Conservation (phyloP, 441 rosid species). For the Arabidopsis lyrata region DNA sequence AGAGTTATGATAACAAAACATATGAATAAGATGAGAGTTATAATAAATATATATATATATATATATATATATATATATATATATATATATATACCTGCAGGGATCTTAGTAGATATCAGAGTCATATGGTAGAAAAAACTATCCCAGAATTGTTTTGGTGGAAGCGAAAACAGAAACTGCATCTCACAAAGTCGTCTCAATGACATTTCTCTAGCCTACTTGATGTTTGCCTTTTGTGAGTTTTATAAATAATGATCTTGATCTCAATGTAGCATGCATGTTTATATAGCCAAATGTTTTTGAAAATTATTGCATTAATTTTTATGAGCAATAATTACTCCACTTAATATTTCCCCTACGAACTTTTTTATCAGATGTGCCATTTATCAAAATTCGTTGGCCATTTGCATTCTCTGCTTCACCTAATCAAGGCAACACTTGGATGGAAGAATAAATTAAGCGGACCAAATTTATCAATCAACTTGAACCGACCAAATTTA, state of each 20-base stretch:
- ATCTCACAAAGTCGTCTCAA: neutral
- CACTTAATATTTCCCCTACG: neutral
- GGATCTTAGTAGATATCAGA: neutral
- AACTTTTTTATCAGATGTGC: neutral
- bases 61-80: too few relatives aligned
- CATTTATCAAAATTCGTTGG: neutral
- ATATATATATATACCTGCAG: neutral
- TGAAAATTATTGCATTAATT: neutral
- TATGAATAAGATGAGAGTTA: neutral
- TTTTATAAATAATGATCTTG: neutral
- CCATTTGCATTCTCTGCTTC: neutral
- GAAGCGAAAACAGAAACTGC: neutral
- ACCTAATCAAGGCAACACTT: neutral
- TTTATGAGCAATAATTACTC: neutral
- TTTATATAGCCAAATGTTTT: neutral
- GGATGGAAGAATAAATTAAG: neutral
- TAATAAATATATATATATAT: too few relatives aligned
- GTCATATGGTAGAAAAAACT: neutral
- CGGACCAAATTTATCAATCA: neutral
- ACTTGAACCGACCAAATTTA: neutral
- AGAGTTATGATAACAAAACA: neutral
- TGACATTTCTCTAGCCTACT: constrained; percentile 2
- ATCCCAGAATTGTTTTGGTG: neutral
- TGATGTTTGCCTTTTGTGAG: neutral
- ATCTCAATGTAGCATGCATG: neutral